Evolutionary conservation across 306 rosid species (phyloP), one percentile per base, ranked within the genome.

Genomic region (Vicia sativa): DNA sequence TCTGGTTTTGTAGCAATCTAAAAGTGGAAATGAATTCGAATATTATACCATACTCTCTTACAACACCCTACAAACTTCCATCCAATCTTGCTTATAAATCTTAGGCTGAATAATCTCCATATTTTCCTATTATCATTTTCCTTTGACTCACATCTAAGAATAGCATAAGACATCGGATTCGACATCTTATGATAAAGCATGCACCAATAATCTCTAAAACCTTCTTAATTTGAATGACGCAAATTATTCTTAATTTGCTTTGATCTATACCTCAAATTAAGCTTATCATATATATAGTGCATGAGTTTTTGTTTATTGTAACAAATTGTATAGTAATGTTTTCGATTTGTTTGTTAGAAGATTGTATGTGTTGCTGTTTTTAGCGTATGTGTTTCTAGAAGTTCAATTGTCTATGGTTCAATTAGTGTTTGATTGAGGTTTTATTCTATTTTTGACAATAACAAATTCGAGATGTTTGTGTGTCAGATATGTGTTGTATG

Each of bases 1-100:
- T 34, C 9, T 34, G 38, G 38, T 34, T 6, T 34, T 34, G 9
- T 7, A 34, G 38, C 9, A 34, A 34, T 34, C 9, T 34, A 34
- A 34, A 34, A 7, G 38, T 43, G 49, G 7, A 79, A 19, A 13
- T 45, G 57, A 67, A n/a, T 80, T 31, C 84, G 74, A 7, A 75
- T 34, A 43, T 71, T 80, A 58, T 80, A 80, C 84, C 84, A 80
- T 4, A 62, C 37, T 71, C 15, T 75, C 77, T 79, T 79, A 13
- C 41, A 70, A 75, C 12, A 58, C 31, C 83, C 80, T 9, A 75
- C 66, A 10, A 75, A 49, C 0, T 6, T 52, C 83, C 83, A 79
- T 18, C 67, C 71, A 7, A 15, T 42, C 53, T n/a, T 63, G n/a
- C 49, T 14, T 4, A 74, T 1, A 34, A 15, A 14, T 1, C n/a